Base-by-base conservation (phyloP, 1,139 yeast genomes). In the Lizanozyma gosingica region DNA sequence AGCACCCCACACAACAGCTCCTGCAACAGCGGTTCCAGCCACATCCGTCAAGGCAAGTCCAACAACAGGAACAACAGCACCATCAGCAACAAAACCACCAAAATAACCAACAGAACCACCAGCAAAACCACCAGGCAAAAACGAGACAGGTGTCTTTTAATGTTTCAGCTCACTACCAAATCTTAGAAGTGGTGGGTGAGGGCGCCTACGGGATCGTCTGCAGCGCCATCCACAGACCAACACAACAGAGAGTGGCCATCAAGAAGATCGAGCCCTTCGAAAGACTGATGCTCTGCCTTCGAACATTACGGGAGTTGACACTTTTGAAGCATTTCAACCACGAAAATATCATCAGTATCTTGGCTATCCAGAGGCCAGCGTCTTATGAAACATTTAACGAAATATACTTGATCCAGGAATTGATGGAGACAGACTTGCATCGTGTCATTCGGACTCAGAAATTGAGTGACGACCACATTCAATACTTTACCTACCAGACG, bases 391-490 rank as follows among this genome's bases (percentile, higher is more conserved):
- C 48, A 4, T 80, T 82, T 54, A 72, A 78, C 41, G 88, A 82
- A 45, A 84, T 82, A 1, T 82, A 82, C 51, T 57, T 82, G 35
- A 78, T 82, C 37, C 85, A 82, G 54, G 90, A 82, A 52, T 66
- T 76, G 46, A 80, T 82, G 86, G 83, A 81, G 41, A 74, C 81
- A 1, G 88, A 82, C 56, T 58, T 82, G 36, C 79, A 78, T 48
- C 65, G 73, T 42, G 77, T 80, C 4, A 80, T 81, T 35, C 58
- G 68, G 27, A 62, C 76, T 1, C 79, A 76, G 47, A 60, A 56
- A 35, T 60, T 81, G 35, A 67, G 75, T 35, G 83, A 79, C 52
- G 82, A 78, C 47, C 88, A 81, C 49, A 73, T 80, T 41, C 85
- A 80, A 52, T 81, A 80, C 54, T 80, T 82, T 50, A 66, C 73